Base-by-base conservation (phyloP, 768 basidiomycete genomes). In the Tephrocybe sp. region DNA sequence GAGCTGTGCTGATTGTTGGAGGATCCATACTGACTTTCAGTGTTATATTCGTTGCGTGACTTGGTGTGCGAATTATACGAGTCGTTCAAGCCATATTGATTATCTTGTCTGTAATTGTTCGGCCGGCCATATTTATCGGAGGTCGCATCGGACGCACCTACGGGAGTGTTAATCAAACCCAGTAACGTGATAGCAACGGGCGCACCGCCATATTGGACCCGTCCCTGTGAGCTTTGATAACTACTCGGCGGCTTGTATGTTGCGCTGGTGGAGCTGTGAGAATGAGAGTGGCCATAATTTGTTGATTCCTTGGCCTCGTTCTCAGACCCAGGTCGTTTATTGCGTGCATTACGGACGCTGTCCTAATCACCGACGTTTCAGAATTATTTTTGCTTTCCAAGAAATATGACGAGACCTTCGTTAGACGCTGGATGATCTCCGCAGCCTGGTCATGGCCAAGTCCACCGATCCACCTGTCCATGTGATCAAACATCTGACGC, bases 321-420 rank as follows among this genome's bases (percentile, higher is more conserved):
- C 36, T 81, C 78, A 13, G 76, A 73, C 41, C 76, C 78, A 14
- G 76, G 68, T 14, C 81, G 75, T 57, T 83, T 83, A 62, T 84
- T 84, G 58, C 71, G 77, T 39, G 79, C 78, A 2, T 74, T 66
- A 31, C 78, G 68, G 14, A 84, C 79, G 51, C 76, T 77, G 51
- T 82, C 76, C 79, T 82, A 51, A 17, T 49, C 32, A 19, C 10
- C 9, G 23, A 45, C 8, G 19, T 41, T 12, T 46, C 19, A 39
- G 26, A 44, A 32, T 23, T 12, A 20, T 20, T 7, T 16, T 13
- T 42, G n/a, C 30, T 40, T 20, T 12, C 31, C 22, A 12, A 1
- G 36, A 38, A 48, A 39, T n/a, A 34, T 32, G 11, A 44, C 51
- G 65, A 31, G 5, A 77, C 81, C 73, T 84, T 84, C 40, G 76